phyloP scores from a whole-genome alignment of 1,284 basidiomycete genomes.

The Ustilago nuda region DNA sequence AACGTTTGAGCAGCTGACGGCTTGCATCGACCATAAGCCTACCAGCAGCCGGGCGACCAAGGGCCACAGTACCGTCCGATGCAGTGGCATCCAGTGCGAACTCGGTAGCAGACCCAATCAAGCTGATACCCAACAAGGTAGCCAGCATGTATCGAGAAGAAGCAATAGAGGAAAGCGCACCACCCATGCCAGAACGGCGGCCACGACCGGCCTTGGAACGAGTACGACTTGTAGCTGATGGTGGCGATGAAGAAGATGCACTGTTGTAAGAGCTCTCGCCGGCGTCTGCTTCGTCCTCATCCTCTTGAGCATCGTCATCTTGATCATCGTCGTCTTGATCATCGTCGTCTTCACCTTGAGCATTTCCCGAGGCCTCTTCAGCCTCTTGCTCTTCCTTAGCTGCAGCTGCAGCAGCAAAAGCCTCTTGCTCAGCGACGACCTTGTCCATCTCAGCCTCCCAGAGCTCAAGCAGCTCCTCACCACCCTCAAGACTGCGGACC shows the following conservation, averaged over 20 bases:
- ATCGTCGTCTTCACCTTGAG: constrained; percentile 49
- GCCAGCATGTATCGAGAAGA: constrained; percentile 65
- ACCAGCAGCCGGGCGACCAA: constrained; percentile 40
- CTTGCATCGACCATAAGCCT: constrained; percentile 55
- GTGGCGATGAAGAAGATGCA: constrained; percentile 39
- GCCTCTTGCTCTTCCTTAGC: constrained; percentile 55
- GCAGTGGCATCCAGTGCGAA: constrained; percentile 36
- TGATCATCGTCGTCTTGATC: constrained; percentile 57
- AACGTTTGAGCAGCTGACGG: constrained; percentile 65
- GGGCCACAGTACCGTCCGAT: constrained; percentile 18
- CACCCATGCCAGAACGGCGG: constrained; percentile 23
- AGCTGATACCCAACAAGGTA: constrained; percentile 61
- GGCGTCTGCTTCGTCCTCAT: constrained; percentile 47
- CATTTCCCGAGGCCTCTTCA: constrained; percentile 24
- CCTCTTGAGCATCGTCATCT: constrained; percentile 55
- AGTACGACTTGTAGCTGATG: constrained; percentile 33
- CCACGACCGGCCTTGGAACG: constrained; percentile 24
- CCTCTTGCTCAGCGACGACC: constrained; percentile 48
- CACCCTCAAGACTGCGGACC: constrained; percentile 63
- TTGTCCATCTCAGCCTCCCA: constrained; percentile 65
- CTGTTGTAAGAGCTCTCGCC: constrained; percentile 38
- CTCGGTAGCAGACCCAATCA: constrained; percentile 58
- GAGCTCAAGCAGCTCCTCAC: constrained; percentile 64
- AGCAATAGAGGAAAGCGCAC: constrained; percentile 28
- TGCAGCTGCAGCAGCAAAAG: constrained; percentile 35